phyloP scores from a whole-genome alignment of 2,329 filamentous ascomycete species.

The Rhexocercosporidium sp. region DNA sequence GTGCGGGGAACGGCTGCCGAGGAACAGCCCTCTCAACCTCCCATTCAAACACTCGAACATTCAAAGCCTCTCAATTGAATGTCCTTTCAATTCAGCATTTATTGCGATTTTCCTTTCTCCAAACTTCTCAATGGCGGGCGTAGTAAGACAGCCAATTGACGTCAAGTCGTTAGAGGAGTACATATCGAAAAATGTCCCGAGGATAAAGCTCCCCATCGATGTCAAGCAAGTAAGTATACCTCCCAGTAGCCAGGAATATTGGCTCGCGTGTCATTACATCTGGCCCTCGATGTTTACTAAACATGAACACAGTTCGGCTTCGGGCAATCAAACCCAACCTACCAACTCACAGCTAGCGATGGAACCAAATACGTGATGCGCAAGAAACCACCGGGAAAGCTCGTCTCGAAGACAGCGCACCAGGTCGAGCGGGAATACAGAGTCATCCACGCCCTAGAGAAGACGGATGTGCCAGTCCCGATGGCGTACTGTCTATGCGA shows the following conservation, averaged over 20 bases:
- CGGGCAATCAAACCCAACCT: conserved; percentile 97
- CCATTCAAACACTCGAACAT: not conserved
- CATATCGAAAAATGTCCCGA: conserved; percentile 77
- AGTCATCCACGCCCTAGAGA: conserved; percentile 81
- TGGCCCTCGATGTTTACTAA: conserved; percentile 9
- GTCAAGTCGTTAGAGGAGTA: conserved; percentile 79
- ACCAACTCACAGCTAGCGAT: conserved; percentile 79
- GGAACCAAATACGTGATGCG: conserved; percentile 83
- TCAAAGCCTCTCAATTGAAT: not conserved
- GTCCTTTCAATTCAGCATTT: not conserved
- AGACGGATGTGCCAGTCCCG: conserved; percentile 85
- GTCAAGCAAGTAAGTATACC: conserved; percentile 78
- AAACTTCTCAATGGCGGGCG: conserved; percentile 71
- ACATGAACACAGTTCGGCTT: conserved; percentile 77
- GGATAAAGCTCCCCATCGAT: conserved; percentile 81
- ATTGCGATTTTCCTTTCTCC: not conserved
- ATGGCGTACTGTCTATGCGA: conserved; percentile 85
- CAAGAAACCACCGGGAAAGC: conserved; percentile 96
- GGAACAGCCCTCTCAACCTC: not conserved
- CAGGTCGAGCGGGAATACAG: conserved; percentile 95
- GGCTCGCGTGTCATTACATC: not conserved
- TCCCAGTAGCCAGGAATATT: not conserved
- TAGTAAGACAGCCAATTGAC: conserved; percentile 89
- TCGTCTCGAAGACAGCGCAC: conserved; percentile 92
- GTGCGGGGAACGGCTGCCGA: not conserved